These are phyloP conservation scores for Leccinum subtestaceum DNA, from an alignment of 768 basidiomycete species.

Conservation along the genomic window DNA sequence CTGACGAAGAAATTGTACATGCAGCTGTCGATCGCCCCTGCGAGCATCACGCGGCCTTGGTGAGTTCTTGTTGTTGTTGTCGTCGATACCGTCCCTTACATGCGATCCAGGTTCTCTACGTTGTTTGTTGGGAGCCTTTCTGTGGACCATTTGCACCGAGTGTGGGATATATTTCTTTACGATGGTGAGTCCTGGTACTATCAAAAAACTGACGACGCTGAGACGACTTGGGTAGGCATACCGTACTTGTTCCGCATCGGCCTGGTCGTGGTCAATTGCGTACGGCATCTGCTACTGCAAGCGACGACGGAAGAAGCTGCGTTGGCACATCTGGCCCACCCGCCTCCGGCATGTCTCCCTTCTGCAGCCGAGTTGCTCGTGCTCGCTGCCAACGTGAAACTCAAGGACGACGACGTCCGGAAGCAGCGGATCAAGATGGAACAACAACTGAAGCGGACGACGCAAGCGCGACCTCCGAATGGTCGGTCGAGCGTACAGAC, in stretches of 20 bases:
- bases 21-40: conserved; percentile 58
- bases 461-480: conserved; percentile 35
- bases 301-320: conserved; percentile 44
- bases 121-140: conserved; percentile 70
- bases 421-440: conserved; percentile 77
- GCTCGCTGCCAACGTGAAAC: conserved; percentile 59
- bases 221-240: conserved; percentile 47
- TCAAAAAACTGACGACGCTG: background rate
- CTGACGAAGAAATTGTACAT: conserved; percentile 67
- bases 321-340: conserved; percentile 48
- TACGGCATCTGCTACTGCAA: conserved; percentile 59
- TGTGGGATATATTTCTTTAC: conserved; percentile 82
- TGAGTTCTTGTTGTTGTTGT: conserved; percentile 23
- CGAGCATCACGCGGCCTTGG: conserved; percentile 63
- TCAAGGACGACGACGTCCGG: conserved; percentile 77
- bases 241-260: conserved; percentile 74
- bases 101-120: conserved; percentile 57
- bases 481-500: conserved; percentile 28
- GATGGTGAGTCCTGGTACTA: conserved; percentile 53
- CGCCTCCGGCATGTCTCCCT: conserved; percentile 53
- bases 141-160: conserved; percentile 59
- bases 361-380: conserved; percentile 58
- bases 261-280: conserved; percentile 58
- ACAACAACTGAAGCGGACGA: conserved; percentile 64
- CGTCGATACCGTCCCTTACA: background rate